These are phyloP conservation scores for Lichtheimia ramosa DNA, from an alignment of 371 early-diverging fungal species.

Conservation along the genomic window DNA sequence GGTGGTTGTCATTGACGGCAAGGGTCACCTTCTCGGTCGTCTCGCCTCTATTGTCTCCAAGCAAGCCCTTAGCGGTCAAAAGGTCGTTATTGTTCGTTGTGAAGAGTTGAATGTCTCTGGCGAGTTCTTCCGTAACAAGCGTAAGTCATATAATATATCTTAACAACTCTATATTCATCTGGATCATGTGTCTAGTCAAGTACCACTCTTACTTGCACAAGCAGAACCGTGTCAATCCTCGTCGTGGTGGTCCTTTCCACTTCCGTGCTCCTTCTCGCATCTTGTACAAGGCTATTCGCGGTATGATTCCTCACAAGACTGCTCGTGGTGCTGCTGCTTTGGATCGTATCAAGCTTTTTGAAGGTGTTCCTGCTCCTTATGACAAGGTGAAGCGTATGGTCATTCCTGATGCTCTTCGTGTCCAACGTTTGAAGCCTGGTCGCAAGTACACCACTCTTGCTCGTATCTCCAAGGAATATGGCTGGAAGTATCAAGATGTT, in stretches of 20 bases:
- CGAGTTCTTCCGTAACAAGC: constrained; percentile 98
- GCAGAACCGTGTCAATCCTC: constrained; percentile 98
- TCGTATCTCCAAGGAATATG: constrained; percentile 93
- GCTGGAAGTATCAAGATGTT: constrained; percentile 99
- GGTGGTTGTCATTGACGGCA: constrained; percentile 98
- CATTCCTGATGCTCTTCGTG: constrained; percentile 95
- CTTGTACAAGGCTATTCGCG: constrained; percentile 96
- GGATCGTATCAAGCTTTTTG: constrained; percentile 96
- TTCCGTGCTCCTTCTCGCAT: constrained; percentile 98
- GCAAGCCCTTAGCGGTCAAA: constrained; percentile 96
- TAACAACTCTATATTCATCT: not conserved
- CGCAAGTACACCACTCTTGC: constrained; percentile 96
- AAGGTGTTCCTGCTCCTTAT: constrained; percentile 98
- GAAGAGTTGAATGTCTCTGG: constrained; percentile 98
- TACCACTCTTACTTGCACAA: constrained; percentile 97
- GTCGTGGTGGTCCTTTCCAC: constrained; percentile 96
- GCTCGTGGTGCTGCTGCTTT: constrained; percentile 96
- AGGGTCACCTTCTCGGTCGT: constrained; percentile 99
- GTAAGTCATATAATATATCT: constrained; percentile 51
- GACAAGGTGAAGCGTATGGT: constrained; percentile 95
- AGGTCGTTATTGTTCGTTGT: constrained; percentile 95
- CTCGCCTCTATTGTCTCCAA: constrained; percentile 98
- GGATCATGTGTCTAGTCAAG: constrained; percentile 62
- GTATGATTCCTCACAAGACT: constrained; percentile 99
- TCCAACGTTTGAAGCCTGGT: constrained; percentile 93